These are phyloP conservation scores for Chlamydomonas incerta DNA, from an alignment of 139 green algal genomes.

Conservation along the genomic window DNA sequence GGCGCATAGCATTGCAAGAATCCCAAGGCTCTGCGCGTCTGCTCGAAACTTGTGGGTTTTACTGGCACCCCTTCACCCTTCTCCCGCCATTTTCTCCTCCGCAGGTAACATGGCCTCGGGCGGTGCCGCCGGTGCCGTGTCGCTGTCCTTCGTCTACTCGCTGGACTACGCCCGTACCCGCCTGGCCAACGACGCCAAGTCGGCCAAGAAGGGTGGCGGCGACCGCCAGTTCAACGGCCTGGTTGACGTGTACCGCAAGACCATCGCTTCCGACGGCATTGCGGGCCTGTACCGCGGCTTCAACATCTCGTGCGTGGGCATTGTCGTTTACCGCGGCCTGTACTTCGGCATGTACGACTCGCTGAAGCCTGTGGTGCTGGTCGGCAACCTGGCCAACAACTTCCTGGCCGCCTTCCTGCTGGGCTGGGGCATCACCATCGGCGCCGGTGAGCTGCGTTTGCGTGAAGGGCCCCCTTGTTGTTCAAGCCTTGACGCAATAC, in stretches of 20 bases:
- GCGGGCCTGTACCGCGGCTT: constrained; percentile 75
- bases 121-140: constrained; percentile 92
- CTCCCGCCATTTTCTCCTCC: neutral
- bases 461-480: too few species aligned
- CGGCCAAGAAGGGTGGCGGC: constrained; percentile 61
- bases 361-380: constrained; percentile 89
- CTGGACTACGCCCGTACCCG: constrained; percentile 99
- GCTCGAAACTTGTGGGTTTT: too few species aligned
- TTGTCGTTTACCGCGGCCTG: constrained; percentile 98
- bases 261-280: constrained; percentile 66
- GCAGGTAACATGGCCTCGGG: constrained; percentile 96
- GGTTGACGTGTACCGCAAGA: constrained; percentile 93
- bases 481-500: too few species aligned
- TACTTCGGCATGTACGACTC: constrained; percentile 99
- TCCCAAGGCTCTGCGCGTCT: too few species aligned
- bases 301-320: constrained; percentile 95
- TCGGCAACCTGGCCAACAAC: constrained; percentile 57
- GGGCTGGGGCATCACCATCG: constrained; percentile 73
- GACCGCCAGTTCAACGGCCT: constrained; percentile 81
- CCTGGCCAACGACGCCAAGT: constrained; percentile 94
- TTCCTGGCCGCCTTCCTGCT: constrained; percentile 71
- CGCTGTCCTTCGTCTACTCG: constrained; percentile 98
- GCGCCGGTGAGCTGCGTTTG: constrained; percentile 46
- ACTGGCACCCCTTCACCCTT: neutral
- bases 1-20: too few species aligned